Base-by-base conservation (phyloP, 805 yeast species). In the Babjeviella inositovora region DNA sequence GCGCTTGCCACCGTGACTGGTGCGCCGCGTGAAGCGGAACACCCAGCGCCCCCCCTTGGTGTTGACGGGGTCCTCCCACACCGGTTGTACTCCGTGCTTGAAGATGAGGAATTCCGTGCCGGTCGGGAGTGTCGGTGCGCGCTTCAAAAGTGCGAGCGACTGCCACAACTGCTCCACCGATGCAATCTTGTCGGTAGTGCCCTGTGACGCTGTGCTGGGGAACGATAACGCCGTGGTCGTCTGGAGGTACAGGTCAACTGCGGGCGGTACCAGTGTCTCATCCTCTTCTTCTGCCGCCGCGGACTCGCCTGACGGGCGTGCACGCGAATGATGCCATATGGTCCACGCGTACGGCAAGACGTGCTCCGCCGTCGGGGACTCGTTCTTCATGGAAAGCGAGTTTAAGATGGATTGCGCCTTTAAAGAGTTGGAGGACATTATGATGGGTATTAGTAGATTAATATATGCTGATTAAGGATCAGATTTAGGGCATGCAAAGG, bases 31-130 rank as follows among this genome's bases (percentile, higher is more conserved):
- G 33, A 67, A 57, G 31, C 70, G 50, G 32, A 68, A 60, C 11
- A 63, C 56, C 75, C 75, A 70, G 33, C 75, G 48, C 2, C 80
- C 79, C 17, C 79, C 79, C 24, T 53, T 48, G 29, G 58, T 44
- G 37, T 70, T 70, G 23, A 56, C 48, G 6, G 72, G 70, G 37
- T 71, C 77, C 37, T 70, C 77, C 77, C 80, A 70, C 23, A 67
- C 62, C 7, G 80, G 80, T 32, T 62, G 61, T 17, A 69, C 55
- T 3, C 73, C 74, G 15, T 57, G 47, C 32, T 68, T 67, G 46
- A 71, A 71, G 7, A 71, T 41, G 28, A 67, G 62, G 25, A 62
- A 50, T 37, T 70, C 75, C 13, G 68, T 52, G 11, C 68, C 69
- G 22, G 43, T 40, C 11, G 50, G 43, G 27, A 62, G 41, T 18